Base-by-base conservation (phyloP, 306 rosid species). In the Aeschynomene evenia region DNA sequence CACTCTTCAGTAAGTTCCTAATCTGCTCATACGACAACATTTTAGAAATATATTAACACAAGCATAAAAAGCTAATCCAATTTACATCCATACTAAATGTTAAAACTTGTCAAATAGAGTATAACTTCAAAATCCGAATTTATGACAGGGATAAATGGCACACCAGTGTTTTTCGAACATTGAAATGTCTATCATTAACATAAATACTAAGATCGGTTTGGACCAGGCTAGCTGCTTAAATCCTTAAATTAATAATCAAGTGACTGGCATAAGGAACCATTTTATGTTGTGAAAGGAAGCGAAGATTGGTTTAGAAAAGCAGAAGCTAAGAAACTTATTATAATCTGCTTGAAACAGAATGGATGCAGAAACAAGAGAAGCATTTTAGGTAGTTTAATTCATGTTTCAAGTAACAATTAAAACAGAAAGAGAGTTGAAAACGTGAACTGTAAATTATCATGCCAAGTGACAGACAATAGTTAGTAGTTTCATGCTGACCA, bases 1-100 rank as follows among this genome's bases (percentile, higher is more conserved):
- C 2, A 28, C 34, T 15, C 43, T 21, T 13, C 2, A 28, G 21
- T 43, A 70, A 54, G 29, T 14, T 55, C 48, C 37, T 3, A 53
- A 54, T 54, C 55, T 53, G 11, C 58, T 64, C 55, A 46, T 42
- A n/a, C 52, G n/a, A 55, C 7, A 26, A 23, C 43, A 19, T 56
- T 48, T 56, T 51, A 57, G 62, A 58, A 71, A 57, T 13, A 66
- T 45, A 23, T 18, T 66, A 56, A 52, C 67, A 42, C 22, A 9
- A 15, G 60, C 0, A n/a, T 52, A 28, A 60, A 37, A 34, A 56
- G 23, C 23, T 29, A 11, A 55, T 37, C 52, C n/a, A 46, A 56
- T 46, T 56, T 34, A 43, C 60, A 49, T 67, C n/a, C n/a, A 54
- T 58, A 24, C 8, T 46, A 34, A 45, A 13, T 36, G 37, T 49